Base-by-base conservation (phyloP, 1,284 basidiomycete species). In the Wallemia mellicola region DNA sequence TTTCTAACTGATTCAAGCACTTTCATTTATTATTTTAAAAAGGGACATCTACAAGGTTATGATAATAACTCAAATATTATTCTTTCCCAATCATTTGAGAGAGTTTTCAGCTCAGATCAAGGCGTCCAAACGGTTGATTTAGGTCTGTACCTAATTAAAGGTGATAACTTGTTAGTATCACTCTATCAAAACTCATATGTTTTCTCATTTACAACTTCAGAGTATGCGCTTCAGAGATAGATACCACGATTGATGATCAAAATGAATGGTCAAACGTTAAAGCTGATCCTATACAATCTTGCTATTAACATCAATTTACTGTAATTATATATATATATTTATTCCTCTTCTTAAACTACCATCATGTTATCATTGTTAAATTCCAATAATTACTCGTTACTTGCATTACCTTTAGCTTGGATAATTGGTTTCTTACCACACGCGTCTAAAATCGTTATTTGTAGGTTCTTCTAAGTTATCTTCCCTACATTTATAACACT, bases 71-170 rank as follows among this genome's bases (percentile, higher is more conserved):
- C 86, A 48, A 94, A 94, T 69, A 78, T 94, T 65, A 87, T 94
- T 62, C 77, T 95, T 58, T 82, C 87, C 24, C 83, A 88, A 67
- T 84, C 81, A 60, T 85, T 83, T 66, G 89, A 95, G 69, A 79
- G 89, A 64, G 81, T 92, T 30, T 94, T 85, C 70, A 85, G 83
- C 66, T 71, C 77, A 60, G 91, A 98, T 19, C 83, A 85, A 66
- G 84, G 84, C 24, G 88, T 95, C 28, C 87, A 96, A 71, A 88
- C 95, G 74, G 81, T 92, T 14, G 83, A 87, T 0, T 74, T 98
- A n/a, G 92, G 92, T 0, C 74, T 98, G 57, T 98, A 98, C 71
- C 80, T 99, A 64, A 84, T 98, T 66, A 86, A 95, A 67, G 92
- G 92, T 1, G 92, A 98, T 68, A 91, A 92, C 75, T 89, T 94